Conservation (phyloP, 306 rosid species). For the Sicyos edulis region DNA sequence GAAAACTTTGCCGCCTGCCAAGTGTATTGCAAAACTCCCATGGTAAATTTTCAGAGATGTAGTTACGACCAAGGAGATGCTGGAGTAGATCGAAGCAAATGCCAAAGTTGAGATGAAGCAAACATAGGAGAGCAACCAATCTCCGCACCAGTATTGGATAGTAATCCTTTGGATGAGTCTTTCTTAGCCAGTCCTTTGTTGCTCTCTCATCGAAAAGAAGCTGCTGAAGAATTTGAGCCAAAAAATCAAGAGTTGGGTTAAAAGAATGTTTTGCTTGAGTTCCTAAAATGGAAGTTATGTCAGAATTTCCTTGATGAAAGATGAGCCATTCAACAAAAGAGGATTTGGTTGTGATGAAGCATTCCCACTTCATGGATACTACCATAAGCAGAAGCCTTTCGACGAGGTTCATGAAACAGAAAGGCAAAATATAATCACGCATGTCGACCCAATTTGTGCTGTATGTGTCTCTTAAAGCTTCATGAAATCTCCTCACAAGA, state of each 20-base stretch:
- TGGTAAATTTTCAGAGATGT: conserved; percentile 33
- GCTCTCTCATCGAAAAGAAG: conserved; percentile 21
- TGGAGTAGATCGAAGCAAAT: conserved; percentile 15
- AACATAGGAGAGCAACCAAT: conserved; percentile 34
- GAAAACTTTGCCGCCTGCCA: conserved; percentile 11
- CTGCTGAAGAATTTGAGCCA: conserved; percentile 3
- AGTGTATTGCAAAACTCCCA: conserved; percentile 26
- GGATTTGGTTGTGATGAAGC: conserved; percentile 46
- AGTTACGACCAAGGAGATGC: conserved; percentile 21
- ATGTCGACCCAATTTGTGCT: conserved; percentile 23
- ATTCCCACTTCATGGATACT: conserved; percentile 31
- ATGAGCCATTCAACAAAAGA: conserved; percentile 60
- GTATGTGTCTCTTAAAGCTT: conserved; percentile 38
- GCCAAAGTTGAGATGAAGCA: conserved; percentile 37
- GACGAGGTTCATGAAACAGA: conserved; percentile 56
- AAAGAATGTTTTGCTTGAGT: background rate
- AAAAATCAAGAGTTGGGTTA: conserved; percentile 13
- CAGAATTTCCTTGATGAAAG: conserved; percentile 27
- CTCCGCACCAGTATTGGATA: conserved; percentile 38
- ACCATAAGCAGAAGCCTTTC: conserved; percentile 53
- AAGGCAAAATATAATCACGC: conserved; percentile 47
- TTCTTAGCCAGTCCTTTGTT: conserved; percentile 36
- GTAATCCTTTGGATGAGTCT: conserved; percentile 10
- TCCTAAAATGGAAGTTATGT: conserved; percentile 2
- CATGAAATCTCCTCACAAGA: conserved; percentile 19